Percentiles rank a stretch among this genome's conserved stretches.
phyloP scores from a whole-genome alignment of 2,329 filamentous ascomycete genomes.

The Talaromyces sp. region DNA sequence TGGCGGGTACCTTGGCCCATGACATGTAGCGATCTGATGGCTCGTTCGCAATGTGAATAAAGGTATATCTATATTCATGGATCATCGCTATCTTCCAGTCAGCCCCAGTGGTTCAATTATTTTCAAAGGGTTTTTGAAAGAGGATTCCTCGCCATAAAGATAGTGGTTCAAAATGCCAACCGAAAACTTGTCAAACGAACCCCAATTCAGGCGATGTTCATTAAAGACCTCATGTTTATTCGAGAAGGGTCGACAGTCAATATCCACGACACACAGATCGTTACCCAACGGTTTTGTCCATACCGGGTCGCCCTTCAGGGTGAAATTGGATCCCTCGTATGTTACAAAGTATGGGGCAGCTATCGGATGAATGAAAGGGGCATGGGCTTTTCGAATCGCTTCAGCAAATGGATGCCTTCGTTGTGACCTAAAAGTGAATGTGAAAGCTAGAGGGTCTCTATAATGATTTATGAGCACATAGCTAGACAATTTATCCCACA shows the following conservation, averaged over 20 bases:
- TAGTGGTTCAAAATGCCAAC: constrained; percentile 11
- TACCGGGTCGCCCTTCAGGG: background rate
- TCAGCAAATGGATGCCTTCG: constrained; percentile 9
- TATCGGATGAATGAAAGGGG: constrained; percentile 11
- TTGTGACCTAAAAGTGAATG: background rate
- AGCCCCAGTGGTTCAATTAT: background rate
- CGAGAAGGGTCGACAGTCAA: constrained; percentile 12
- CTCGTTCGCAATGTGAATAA: constrained; percentile 6
- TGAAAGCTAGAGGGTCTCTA: background rate
- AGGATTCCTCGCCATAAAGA: constrained; percentile 6
- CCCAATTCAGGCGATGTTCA: constrained; percentile 9
- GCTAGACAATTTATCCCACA: background rate
- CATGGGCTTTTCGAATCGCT: constrained; percentile 2
- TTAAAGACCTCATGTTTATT: constrained; percentile 10
- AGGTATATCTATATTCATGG: constrained; percentile 13
- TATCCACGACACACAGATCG: constrained; percentile 12
- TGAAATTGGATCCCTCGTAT: constrained; percentile 15
- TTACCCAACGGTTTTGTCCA: constrained; percentile 13
- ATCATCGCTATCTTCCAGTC: constrained; percentile 9
- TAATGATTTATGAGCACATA: background rate
- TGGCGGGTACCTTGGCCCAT: constrained; percentile 14
- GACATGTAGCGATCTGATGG: constrained; percentile 10
- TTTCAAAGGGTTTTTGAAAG: background rate
- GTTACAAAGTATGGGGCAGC: constrained; percentile 10
- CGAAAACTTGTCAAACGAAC: constrained; percentile 12